Evolutionary conservation across 805 yeast genomes (phyloP).

Genomic region (Wickerhamiella lipophila): DNA sequence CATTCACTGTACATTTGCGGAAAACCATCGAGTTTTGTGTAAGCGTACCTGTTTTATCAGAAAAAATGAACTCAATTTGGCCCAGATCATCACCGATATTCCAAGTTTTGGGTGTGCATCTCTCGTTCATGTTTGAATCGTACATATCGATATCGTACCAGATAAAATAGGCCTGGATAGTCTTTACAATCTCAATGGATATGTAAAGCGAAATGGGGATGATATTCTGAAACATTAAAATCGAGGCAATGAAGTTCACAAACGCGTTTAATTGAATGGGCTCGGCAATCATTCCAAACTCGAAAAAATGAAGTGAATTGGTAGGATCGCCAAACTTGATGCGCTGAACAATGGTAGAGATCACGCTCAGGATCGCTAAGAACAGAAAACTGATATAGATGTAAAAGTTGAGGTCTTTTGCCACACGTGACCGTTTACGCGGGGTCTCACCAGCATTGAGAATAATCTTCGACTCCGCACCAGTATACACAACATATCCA

Average conservation of each 20-base stretch:
- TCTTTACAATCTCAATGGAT: conserved; percentile 68
- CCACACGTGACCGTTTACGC: conserved; percentile 53
- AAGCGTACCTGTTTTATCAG: conserved; percentile 75
- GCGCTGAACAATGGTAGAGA: conserved; percentile 61
- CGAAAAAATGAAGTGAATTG: conserved; percentile 43
- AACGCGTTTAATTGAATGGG: conserved; percentile 53
- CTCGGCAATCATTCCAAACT: conserved; percentile 49
- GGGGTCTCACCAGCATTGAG: conserved; percentile 72
- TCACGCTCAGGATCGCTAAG: conserved; percentile 53
- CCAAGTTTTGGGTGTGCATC: conserved; percentile 77
- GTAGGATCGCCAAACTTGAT: conserved; percentile 36
- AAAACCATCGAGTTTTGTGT: conserved; percentile 81
- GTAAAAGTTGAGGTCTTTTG: conserved; percentile 54
- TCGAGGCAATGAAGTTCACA: conserved; percentile 58
- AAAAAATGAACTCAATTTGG: conserved; percentile 68
- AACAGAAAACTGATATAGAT: conserved; percentile 54
- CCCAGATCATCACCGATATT: conserved; percentile 76
- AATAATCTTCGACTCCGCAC: conserved; percentile 66
- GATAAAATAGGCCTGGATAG: conserved; percentile 66
- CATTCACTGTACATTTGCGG: conserved; percentile 60
- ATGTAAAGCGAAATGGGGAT: conserved; percentile 74
- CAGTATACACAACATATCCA: conserved; percentile 63
- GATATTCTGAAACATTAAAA: conserved; percentile 62
- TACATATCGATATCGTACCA: conserved; percentile 60
- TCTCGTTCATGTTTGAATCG: conserved; percentile 54